A percentile compares a stretch with the other conserved stretches of the same genome.
These are phyloP conservation scores for Alectoria sarmentosa DNA, from an alignment of 495 filamentous ascomycete species.

Conservation along the genomic window DNA sequence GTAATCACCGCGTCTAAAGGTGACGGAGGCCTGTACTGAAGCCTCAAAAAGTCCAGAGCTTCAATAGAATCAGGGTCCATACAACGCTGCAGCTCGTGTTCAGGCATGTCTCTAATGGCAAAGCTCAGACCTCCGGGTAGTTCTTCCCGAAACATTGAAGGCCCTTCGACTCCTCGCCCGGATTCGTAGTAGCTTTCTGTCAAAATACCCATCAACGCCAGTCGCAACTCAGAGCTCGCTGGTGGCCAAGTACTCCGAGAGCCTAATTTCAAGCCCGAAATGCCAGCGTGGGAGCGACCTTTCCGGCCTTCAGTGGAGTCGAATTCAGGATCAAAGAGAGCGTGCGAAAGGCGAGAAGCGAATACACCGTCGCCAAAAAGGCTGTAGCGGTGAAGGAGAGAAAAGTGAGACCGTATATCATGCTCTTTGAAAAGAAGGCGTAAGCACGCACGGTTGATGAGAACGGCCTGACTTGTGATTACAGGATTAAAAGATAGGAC, in stretches of 20 bases:
- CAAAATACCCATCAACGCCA: slow-evolving; percentile 82
- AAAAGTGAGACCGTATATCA: slow-evolving; percentile 64
- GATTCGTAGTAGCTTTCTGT: slow-evolving; percentile 57
- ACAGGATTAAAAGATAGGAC: slow-evolving; percentile 69
- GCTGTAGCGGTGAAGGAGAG: slow-evolving; percentile 70
- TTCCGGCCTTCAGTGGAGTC: slow-evolving; percentile 65
- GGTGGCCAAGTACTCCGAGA: slow-evolving; percentile 81
- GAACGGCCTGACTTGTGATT: slow-evolving; percentile 61
- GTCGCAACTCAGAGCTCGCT: slow-evolving; percentile 80
- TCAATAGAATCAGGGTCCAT: slow-evolving; percentile 72
- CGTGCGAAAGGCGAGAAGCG: slow-evolving; percentile 65
- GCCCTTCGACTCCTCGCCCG: slow-evolving; percentile 24
- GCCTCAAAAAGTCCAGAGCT: slow-evolving; percentile 82
- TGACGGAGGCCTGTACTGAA: slow-evolving; percentile 75
- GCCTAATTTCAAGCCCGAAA: slow-evolving; percentile 75
- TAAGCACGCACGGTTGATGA: slow-evolving; percentile 72
- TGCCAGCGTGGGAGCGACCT: slow-evolving; percentile 60
- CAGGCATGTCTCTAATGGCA: slow-evolving; percentile 70
- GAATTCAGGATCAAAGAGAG: slow-evolving; percentile 82
- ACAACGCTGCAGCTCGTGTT: slow-evolving; percentile 67
- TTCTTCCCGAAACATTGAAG: slow-evolving; percentile 36
- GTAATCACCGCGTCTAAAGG: slow-evolving; percentile 70
- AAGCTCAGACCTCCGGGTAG: slow-evolving; percentile 82
- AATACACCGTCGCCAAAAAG: slow-evolving; percentile 82
- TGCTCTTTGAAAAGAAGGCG: slow-evolving; percentile 73